Conservation (phyloP, 2,329 filamentous ascomycete genomes). For the Immersiporthe knoxdaviesiana region DNA sequence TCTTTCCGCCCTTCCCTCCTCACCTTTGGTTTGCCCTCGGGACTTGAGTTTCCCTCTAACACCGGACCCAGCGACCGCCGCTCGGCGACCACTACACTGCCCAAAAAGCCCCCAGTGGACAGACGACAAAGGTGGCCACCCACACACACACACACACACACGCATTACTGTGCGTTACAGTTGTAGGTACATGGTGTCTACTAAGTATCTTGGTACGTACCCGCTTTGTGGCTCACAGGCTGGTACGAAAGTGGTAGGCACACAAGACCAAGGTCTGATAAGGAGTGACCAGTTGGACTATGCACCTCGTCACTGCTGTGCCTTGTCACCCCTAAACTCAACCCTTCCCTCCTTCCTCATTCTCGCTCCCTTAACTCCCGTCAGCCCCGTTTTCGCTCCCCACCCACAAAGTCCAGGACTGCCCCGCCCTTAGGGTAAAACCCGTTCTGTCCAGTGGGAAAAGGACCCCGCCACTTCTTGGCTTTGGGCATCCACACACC, state of each 20-base stretch:
- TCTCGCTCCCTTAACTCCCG: neutral
- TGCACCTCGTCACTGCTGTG: neutral
- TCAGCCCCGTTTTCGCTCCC: too few species aligned
- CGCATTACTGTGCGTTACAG: neutral
- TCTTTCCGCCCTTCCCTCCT: neutral
- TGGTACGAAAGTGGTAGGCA: slow-evolving; percentile 6
- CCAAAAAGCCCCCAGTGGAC: neutral
- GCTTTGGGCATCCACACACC: neutral
- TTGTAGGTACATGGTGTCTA: neutral
- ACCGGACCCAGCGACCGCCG: neutral
- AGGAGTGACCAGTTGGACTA: neutral
- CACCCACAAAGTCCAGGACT: neutral
- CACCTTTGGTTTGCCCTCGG: neutral
- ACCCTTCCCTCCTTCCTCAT: slow-evolving; percentile 4
- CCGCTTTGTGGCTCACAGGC: neutral
- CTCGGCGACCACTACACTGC: neutral
- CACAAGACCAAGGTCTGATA: neutral
- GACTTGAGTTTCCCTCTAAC: neutral
- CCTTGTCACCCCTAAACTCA: slow-evolving; percentile 1
- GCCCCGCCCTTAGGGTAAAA: neutral
- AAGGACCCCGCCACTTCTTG: neutral
- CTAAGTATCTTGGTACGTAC: neutral
- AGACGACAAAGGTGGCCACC: neutral
- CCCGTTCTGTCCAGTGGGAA: neutral
- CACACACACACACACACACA: too few species aligned